phyloP scores from a whole-genome alignment of 208 protist species.

The Zelonia costaricensis region DNA sequence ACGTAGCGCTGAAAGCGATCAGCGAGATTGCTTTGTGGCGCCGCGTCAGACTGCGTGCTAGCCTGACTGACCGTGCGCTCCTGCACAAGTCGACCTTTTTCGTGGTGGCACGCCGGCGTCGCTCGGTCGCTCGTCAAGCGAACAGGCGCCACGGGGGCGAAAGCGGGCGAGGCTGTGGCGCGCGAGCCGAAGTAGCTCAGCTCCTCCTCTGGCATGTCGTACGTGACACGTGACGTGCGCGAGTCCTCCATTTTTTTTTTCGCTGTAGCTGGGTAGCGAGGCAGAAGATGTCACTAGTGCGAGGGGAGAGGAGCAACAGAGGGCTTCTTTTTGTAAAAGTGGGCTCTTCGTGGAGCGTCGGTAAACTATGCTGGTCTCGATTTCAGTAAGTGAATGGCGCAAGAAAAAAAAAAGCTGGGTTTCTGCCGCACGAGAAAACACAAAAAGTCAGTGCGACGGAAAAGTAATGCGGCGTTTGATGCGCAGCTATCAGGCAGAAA shows the following conservation, averaged over 20 bases:
- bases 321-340: too few relatives aligned
- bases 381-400: too few relatives aligned
- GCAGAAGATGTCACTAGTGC: too few relatives aligned
- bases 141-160: neutral
- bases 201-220: conserved; percentile 31
- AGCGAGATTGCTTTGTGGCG: conserved; percentile 4
- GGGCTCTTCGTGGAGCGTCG: too few relatives aligned
- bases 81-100: neutral
- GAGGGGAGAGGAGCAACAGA: too few relatives aligned
- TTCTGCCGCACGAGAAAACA: too few relatives aligned
- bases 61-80: neutral
- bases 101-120: neutral
- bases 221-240: neutral
- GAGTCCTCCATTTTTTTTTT: conserved; percentile 10
- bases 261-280: too few relatives aligned
- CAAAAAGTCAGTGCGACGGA: too few relatives aligned
- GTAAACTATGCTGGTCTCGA: too few relatives aligned
- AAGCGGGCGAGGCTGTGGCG: neutral
- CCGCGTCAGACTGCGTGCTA: neutral
- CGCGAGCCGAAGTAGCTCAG: conserved; percentile 23
- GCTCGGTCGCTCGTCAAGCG: neutral
- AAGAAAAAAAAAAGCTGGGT: too few relatives aligned
- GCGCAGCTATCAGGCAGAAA: too few relatives aligned
- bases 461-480: too few relatives aligned
- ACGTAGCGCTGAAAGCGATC: conserved; percentile 25